These are phyloP conservation scores for Gossypium gossypioides DNA, from an alignment of 441 rosid genomes.

Conservation along the genomic window DNA sequence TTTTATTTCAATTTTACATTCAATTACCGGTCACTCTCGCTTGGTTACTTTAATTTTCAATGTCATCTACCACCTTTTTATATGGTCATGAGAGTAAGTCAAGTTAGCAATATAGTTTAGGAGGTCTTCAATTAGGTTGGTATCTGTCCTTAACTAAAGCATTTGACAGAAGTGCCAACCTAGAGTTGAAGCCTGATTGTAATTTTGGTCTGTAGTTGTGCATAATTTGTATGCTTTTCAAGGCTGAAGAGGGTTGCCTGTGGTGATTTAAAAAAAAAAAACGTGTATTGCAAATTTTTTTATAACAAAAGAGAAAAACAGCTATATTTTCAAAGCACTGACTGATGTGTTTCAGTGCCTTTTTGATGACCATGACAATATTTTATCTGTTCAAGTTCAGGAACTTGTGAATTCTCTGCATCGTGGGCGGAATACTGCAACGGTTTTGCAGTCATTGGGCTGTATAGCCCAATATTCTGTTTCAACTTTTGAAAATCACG, in stretches of 20 bases:
- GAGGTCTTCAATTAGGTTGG: background rate
- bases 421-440: conserved; percentile 54
- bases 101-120: background rate
- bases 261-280: background rate
- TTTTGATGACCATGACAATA: background rate
- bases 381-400: conserved; percentile 43
- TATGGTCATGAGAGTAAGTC: background rate
- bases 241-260: background rate
- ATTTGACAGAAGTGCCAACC: background rate
- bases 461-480: conserved; percentile 67
- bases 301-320: background rate
- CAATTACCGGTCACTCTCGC: background rate
- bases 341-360: background rate
- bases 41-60: background rate
- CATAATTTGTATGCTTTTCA: background rate
- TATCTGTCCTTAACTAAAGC: conserved; percentile 1
- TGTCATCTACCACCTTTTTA: background rate
- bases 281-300: background rate
- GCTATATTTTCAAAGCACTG: background rate
- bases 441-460: conserved; percentile 85
- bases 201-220: background rate
- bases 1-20: background rate
- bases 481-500: conserved; percentile 48
- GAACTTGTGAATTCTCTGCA: conserved; percentile 58
- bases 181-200: background rate